phyloP scores from a whole-genome alignment of 192 early-diverging fungal species.

The Backusella circina region DNA sequence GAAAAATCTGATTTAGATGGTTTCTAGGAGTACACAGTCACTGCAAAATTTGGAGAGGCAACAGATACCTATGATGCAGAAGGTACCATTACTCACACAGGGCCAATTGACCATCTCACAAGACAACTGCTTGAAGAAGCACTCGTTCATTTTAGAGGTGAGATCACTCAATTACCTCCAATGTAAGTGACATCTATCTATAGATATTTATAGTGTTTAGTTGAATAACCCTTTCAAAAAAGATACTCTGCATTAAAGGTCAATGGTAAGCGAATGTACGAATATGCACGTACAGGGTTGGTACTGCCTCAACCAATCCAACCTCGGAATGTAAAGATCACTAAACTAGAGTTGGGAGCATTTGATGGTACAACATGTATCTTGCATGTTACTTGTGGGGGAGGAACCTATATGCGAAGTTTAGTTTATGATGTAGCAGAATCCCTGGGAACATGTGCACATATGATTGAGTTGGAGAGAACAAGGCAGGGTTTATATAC shows the following conservation, averaged over 20 bases:
- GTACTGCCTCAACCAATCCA: slow-evolving; percentile 39
- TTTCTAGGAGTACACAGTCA: slow-evolving; percentile 46
- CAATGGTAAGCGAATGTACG: slow-evolving; percentile 66
- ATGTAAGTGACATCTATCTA: slow-evolving; percentile 55
- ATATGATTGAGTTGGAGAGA: slow-evolving; percentile 59
- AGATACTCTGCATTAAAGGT: slow-evolving; percentile 68
- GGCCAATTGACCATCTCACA: slow-evolving; percentile 37
- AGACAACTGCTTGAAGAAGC: slow-evolving; percentile 30
- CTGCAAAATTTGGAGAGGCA: slow-evolving; percentile 45
- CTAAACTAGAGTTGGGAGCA: slow-evolving; percentile 34
- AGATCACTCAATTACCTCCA: slow-evolving; percentile 60
- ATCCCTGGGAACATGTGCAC: slow-evolving; percentile 49
- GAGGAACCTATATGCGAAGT: slow-evolving; percentile 73
- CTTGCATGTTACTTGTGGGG: slow-evolving; percentile 56
- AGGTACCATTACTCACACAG: slow-evolving; percentile 40
- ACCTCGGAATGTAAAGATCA: slow-evolving; percentile 36
- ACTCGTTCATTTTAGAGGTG: slow-evolving; percentile 54
- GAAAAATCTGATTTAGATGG: neutral
- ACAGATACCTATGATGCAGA: slow-evolving; percentile 60
- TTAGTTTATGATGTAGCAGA: slow-evolving; percentile 65
- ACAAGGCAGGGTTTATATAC: slow-evolving; percentile 53
- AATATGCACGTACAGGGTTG: slow-evolving; percentile 60
- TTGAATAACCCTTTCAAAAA: neutral
- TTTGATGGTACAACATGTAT: slow-evolving; percentile 17
- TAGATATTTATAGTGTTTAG: no score